Conservation (phyloP, 192 early-diverging fungal genomes). For the Coemansia sp. region DNA sequence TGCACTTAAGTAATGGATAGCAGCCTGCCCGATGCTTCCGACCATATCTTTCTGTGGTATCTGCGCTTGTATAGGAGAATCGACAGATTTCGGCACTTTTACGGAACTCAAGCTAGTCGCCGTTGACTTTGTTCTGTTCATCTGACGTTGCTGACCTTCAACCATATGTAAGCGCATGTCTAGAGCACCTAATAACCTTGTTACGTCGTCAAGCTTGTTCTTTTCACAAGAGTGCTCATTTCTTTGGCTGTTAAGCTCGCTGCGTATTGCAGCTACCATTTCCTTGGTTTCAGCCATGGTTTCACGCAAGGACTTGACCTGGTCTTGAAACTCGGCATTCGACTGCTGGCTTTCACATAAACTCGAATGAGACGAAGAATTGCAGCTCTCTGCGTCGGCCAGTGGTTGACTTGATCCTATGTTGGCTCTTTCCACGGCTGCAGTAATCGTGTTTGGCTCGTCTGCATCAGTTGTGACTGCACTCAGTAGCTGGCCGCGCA, state of each 20-base stretch:
- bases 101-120: conserved; percentile 32
- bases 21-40: conserved; percentile 24
- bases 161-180: conserved; percentile 51
- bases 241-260: conserved; percentile 28
- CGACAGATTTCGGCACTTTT: conserved; percentile 18
- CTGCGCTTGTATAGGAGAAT: conserved; percentile 3
- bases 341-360: background rate
- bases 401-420: conserved; percentile 1
- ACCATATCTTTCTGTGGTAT: conserved; percentile 18
- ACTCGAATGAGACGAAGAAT: too few species aligned
- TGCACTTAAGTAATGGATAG: conserved; percentile 27
- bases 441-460: conserved; percentile 1
- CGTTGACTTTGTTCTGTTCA: conserved; percentile 1
- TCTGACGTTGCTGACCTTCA: conserved; percentile 26
- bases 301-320: conserved; percentile 40
- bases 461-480: background rate
- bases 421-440: conserved; percentile 13
- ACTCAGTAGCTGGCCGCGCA: conserved; percentile 23
- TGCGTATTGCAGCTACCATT: conserved; percentile 35
- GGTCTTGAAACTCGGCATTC: conserved; percentile 26
- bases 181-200: conserved; percentile 33
- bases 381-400: background rate
- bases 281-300: conserved; percentile 46
- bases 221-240: conserved; percentile 21
- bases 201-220: conserved; percentile 38